Base-by-base conservation (phyloP, 164 flowering plant genomes). In the Aristolochia fimbriata region DNA sequence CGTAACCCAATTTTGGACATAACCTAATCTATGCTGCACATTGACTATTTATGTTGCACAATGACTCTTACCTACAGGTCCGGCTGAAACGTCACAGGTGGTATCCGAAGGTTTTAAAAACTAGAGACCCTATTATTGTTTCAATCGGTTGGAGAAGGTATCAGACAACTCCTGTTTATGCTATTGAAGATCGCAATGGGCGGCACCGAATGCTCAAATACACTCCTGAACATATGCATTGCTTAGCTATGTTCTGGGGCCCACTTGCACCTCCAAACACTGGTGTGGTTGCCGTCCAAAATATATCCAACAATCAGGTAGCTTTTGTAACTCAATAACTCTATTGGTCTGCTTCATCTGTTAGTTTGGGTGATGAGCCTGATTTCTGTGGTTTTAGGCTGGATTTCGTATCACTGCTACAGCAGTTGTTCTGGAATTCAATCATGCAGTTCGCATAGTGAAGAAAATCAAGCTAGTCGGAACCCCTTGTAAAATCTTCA, bases 61-160 rank as follows among this genome's bases (percentile, higher is more conserved):
- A 7, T 48, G 15, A 23, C 60, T 51, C 31, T 48, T 58, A 19
- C 47, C 60, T 78, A 43, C 81, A 93, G 97, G 91, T 76, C 15
- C 81, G 83, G 70, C 57, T 93, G 58, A 93, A 86, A 77, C 79
- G 86, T 51, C 99, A 93, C 65, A 79, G 99, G 59, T 93, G 98
- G 98, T 87, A 86, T 66, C 83, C 63, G 69, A 93, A 85, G 69
- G 87, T 86, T 17, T 72, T 93, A 58, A 93, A 93, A 80, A 87
- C 85, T 55, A 80, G 85, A 72, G 97, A 93, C 54, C 97, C 97
- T 13, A 76, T 93, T 53, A 76, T 93, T 65, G 81, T 90, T 43
- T 93, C 98, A 45, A 77, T 93, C 76, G 98, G 97, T 51, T 93
- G 98, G 98, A 86, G 98, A 70, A 91, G 97, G 41, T 93, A 84